Percentiles rank a stretch among this genome's conserved stretches.
These are phyloP conservation scores for Zelonia costaricensis DNA, from an alignment of 208 protist species.

Conservation along the genomic window DNA sequence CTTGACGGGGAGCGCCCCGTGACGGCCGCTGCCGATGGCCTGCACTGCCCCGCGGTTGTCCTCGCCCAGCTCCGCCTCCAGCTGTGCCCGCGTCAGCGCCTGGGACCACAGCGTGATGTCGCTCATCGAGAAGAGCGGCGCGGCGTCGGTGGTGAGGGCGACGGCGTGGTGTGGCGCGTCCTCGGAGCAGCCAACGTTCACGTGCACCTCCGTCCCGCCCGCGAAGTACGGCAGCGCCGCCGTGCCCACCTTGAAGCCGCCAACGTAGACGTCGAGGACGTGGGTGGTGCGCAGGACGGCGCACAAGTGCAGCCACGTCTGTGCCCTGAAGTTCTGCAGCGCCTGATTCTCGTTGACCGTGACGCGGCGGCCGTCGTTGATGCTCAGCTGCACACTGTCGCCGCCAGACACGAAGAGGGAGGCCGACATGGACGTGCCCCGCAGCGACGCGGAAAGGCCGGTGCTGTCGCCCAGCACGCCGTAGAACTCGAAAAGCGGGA, in stretches of 20 bases:
- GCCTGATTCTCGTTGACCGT: constrained; percentile 73
- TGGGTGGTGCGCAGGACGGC: constrained; percentile 54
- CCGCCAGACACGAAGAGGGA: constrained; percentile 45
- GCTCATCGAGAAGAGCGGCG: constrained; percentile 67
- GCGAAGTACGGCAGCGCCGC: constrained; percentile 49
- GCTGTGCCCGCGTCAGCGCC: constrained; percentile 62
- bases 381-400: constrained; percentile 62
- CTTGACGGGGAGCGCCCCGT: constrained; percentile 24
- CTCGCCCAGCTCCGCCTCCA: constrained; percentile 62
- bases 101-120: constrained; percentile 71
- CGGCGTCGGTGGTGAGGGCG: constrained; percentile 34
- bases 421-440: constrained; percentile 16
- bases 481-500: constrained; percentile 71
- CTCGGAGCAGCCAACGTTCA: constrained; percentile 59
- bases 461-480: constrained; percentile 28
- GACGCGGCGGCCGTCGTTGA: constrained; percentile 42
- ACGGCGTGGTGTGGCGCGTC: constrained; percentile 12
- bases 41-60: constrained; percentile 7
- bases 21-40: not conserved
- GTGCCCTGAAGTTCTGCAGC: constrained; percentile 55
- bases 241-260: constrained; percentile 63
- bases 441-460: constrained; percentile 5
- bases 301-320: constrained; percentile 64
- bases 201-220: constrained; percentile 42
- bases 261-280: constrained; percentile 66